These are phyloP conservation scores for Pseudocercospora ulei DNA, from an alignment of 2,329 filamentous ascomycete genomes.

Conservation along the genomic window DNA sequence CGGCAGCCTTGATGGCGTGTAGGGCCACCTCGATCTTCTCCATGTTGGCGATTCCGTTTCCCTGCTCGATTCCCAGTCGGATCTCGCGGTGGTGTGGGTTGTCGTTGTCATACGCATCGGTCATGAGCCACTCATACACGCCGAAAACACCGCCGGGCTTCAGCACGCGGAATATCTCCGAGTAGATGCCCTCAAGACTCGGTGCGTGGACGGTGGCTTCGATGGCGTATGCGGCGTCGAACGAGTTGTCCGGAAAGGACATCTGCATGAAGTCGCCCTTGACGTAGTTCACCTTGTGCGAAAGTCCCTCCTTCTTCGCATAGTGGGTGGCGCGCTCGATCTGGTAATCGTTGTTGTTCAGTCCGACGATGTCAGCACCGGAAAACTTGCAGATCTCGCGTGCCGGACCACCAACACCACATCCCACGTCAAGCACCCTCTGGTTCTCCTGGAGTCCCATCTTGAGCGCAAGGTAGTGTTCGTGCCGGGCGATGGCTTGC, in stretches of 20 bases:
- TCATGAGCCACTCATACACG: conserved; percentile 99
- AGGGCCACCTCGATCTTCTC: conserved; percentile 73
- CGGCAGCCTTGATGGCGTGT: conserved; percentile 72
- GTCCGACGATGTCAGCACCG: conserved; percentile 73
- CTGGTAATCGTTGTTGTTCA: conserved; percentile 99
- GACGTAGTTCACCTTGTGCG: conserved; percentile 69
- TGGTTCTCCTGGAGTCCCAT: conserved; percentile 79
- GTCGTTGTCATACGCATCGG: conserved; percentile 81
- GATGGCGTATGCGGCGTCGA: conserved; percentile 93
- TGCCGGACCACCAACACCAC: conserved; percentile 89
- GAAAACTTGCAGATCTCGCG: conserved; percentile 95
- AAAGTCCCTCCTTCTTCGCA: conserved; percentile 68
- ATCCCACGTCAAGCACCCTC: conserved; percentile 90
- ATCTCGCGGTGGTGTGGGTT: conserved; percentile 81
- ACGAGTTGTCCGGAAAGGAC: conserved; percentile 81
- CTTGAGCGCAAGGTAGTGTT: conserved; percentile 89
- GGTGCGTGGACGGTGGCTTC: conserved; percentile 95
- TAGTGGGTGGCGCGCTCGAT: conserved; percentile 86
- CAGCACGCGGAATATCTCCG: conserved; percentile 84
- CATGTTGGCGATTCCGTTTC: conserved; percentile 97
- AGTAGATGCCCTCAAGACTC: conserved; percentile 81
- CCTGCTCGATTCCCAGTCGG: conserved; percentile 86
- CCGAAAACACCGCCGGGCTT: conserved; percentile 95
- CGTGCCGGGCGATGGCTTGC: conserved; percentile 88
- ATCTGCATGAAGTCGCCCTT: conserved; percentile 99